Base-by-base conservation (phyloP, 208 protist genomes). In the Herpetomonas muscarum region DNA sequence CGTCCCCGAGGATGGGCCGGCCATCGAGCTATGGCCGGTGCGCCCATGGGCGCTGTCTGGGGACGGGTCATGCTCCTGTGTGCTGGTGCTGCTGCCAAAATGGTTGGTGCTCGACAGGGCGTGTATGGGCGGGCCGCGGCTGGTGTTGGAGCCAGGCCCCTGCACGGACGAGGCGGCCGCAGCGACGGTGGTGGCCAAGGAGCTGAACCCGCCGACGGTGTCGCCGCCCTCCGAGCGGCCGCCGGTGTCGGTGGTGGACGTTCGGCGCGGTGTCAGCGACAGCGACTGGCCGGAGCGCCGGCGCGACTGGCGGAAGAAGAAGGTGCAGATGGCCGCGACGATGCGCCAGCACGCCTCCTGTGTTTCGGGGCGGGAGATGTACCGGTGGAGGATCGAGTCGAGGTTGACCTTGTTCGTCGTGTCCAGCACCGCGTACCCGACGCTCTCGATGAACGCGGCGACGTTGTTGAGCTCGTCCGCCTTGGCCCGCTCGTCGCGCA, bases 261-360 rank as follows among this genome's bases (percentile, higher is more conserved):
- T 44, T 5, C 2, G 9, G 3, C 6, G 9, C 30, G 37, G 25
- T 29, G 39, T 64, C 44, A 2, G 50, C 24, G 34, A 57, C 22
- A 10, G 31, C 2, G n/a, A 55, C 30, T 32, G 25, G 15, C 28
- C 39, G 1, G 53, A 44, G 44, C 54, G 21, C 29, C 17, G 39
- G 55, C 37, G 44, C 26, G 58, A 26, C n/a, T 45, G 13, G 26
- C 48, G 41, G 42, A 31, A 46, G 25, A 67, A 74, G 28, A 60
- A 73, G 9, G 55, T 65, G 55, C 86, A 89, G 53, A 94, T 92
- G 45, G 86, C 89, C 1, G 89, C 79, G 36, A 96, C 64, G 51
- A 96, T 72, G 29, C 71, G 61, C 89, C 89, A 96, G 64, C 89
- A 96, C 66, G 80, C 84, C 55, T 91, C 81, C 56, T 96, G 86